Evolutionary conservation across 306 rosid species (phyloP).

Genomic region (Sesbania bispinosa): DNA sequence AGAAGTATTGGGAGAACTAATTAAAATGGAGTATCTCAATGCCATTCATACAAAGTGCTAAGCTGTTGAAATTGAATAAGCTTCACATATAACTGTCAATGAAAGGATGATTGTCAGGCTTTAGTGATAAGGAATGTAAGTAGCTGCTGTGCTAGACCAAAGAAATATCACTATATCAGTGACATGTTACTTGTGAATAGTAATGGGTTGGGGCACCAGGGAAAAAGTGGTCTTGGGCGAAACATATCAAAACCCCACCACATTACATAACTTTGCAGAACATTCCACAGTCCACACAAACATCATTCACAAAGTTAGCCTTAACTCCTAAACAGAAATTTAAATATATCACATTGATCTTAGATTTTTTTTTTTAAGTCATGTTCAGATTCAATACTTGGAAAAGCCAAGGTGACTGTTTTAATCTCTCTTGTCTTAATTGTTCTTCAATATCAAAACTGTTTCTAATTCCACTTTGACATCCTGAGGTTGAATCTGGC

Average conservation of each 20-base stretch:
- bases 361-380: constrained; percentile 32
- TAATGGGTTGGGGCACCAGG: neutral
- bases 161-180: constrained; percentile 26
- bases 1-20: neutral
- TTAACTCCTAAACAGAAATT: constrained; percentile 30
- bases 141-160: constrained; percentile 8
- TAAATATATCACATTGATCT: constrained; percentile 35
- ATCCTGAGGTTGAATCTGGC: constrained; percentile 31
- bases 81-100: neutral
- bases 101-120: constrained; percentile 23
- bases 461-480: constrained; percentile 35
- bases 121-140: constrained; percentile 22
- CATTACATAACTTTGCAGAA: constrained; percentile 34
- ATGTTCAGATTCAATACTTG: constrained; percentile 86
- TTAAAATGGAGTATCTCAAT: neutral
- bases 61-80: neutral
- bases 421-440: constrained; percentile 56
- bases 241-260: constrained; percentile 44
- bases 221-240: constrained; percentile 28
- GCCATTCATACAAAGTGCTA: neutral
- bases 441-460: constrained; percentile 49
- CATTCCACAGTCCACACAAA: constrained; percentile 49
- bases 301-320: constrained; percentile 51
- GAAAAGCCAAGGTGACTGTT: constrained; percentile 79
- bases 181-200: constrained; percentile 26